These are phyloP conservation scores for Symbiodinium pilosum DNA, from an alignment of 73 alveolate species.

Conservation along the genomic window DNA sequence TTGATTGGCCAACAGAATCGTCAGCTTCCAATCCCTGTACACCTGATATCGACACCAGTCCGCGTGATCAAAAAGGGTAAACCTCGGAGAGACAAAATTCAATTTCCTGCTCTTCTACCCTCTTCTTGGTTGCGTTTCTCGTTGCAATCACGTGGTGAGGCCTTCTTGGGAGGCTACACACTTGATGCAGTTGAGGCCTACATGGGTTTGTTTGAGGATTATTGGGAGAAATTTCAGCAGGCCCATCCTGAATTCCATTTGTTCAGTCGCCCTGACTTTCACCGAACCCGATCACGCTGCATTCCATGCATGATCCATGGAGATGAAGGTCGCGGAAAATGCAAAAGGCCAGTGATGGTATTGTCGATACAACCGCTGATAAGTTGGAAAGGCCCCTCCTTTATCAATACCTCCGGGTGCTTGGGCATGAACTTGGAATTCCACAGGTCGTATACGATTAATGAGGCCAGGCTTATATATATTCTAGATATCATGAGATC, in stretches of 20 bases:
- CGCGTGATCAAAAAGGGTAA: not conserved
- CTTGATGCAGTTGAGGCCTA: not conserved
- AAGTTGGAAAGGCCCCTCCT: not conserved
- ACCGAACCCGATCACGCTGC: not conserved
- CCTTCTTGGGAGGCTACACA: not conserved
- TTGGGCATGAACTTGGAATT: no score
- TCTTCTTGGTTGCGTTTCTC: not conserved
- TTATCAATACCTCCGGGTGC: not conserved
- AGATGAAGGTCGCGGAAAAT: not conserved
- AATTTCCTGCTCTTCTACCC: not conserved
- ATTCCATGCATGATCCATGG: not conserved
- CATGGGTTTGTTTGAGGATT: not conserved
- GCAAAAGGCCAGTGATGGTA: not conserved
- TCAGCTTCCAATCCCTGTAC: not conserved
- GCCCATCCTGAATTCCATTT: not conserved
- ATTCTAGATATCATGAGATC: no score
- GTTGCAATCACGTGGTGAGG: not conserved
- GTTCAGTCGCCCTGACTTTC: not conserved
- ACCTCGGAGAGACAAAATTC: not conserved
- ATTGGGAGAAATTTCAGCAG: not conserved
- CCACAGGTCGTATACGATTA: no score
- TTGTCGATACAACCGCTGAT: not conserved
- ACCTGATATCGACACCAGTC: not conserved
- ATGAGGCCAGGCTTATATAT: no score
- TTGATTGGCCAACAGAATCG: not conserved